Evolutionary conservation across 1,284 basidiomycete genomes (phyloP), one percentile per base, ranked within the genome.

Genomic region (Cryptococcus jaspeensis): DNA sequence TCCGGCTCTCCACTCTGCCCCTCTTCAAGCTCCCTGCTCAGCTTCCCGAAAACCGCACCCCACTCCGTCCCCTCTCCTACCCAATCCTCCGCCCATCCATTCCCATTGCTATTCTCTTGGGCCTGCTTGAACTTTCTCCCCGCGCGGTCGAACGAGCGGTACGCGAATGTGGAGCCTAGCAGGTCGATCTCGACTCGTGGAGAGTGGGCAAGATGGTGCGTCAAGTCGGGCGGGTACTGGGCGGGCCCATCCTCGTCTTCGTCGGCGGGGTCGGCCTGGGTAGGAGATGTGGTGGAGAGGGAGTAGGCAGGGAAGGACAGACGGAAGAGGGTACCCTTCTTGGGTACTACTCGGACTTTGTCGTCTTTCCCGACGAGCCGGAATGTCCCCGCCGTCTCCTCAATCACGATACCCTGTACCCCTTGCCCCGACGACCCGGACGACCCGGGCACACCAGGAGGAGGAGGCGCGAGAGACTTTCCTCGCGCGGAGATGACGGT

Each of bases 341-440:
- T 81, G 4, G 80, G 77, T 20, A 81, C 61, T 7, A 79, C 76
- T 69, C 65, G 55, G 12, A 71, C 60, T 15, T 53, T 56, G 15
- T 57, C 58, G 28, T 70, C 64, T 6, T 69, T 63, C 6, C 18
- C 53, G 7, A 79, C 76, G 11, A 81, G 55, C 22, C 76, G 71
- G 58, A 80, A 76, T 8, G 76, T 80, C 16, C 71, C 69, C 13
- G 74, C 74, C 11, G 80, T 81, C 62, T 81, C 80, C 64, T 80
- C 78, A 7, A 80, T 68, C 0, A 80, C 72, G 22, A 81, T 73
- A 6, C 80, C 80, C 18, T 48, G 15, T 2, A 76, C 20, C 0
- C 72, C 73, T 22, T 71, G 58, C 28, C 28, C 28, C 28, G 5
- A 32, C n/a, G 28, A 4, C 28, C 9, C 28, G 28, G 28, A 32